A percentile compares a stretch with the other conserved stretches of the same genome.
phyloP scores from a whole-genome alignment of 805 yeast species.

The Candida andamanensis region DNA sequence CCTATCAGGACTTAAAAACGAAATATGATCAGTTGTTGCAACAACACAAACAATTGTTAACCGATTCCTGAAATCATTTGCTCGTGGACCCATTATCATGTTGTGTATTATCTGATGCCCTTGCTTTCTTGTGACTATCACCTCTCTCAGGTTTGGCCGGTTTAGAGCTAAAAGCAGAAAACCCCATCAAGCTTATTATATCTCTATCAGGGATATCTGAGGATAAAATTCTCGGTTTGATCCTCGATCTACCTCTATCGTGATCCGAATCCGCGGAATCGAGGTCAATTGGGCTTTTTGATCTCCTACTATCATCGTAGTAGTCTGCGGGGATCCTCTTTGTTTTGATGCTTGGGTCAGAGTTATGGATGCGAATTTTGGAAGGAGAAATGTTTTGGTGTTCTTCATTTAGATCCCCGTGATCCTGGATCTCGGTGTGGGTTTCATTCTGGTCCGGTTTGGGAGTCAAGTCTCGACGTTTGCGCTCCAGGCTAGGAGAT shows the following conservation, averaged over 20 bases:
- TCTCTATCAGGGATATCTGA: conserved; percentile 16
- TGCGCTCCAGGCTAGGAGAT: conserved; percentile 7
- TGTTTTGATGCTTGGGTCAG: too few relatives aligned
- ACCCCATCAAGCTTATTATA: conserved; percentile 53
- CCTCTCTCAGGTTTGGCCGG: conserved; percentile 59
- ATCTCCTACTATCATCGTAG: too few relatives aligned
- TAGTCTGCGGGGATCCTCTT: too few relatives aligned
- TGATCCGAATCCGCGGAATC: too few relatives aligned
- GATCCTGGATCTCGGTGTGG: too few relatives aligned
- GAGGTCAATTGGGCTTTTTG: too few relatives aligned
- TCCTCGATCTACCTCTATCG: conserved; percentile 19
- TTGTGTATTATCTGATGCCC: conserved; percentile 48
- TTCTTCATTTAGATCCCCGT: too few relatives aligned
- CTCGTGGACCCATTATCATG: conserved; percentile 20
- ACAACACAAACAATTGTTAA: conserved; percentile 43
- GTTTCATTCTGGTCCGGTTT: background rate
- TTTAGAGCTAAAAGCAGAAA: conserved; percentile 43
- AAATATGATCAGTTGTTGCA: conserved; percentile 55
- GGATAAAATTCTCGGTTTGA: conserved; percentile 14
- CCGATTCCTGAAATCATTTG: conserved; percentile 51
- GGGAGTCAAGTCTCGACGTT: conserved; percentile 6
- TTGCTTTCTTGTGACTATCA: conserved; percentile 41
- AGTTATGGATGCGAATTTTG: too few relatives aligned
- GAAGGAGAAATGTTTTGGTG: too few relatives aligned
- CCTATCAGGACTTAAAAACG: conserved; percentile 53